Evolutionary conservation across 2,329 filamentous ascomycete genomes (phyloP).

Genomic region (Exophiala xenobiotica): DNA sequence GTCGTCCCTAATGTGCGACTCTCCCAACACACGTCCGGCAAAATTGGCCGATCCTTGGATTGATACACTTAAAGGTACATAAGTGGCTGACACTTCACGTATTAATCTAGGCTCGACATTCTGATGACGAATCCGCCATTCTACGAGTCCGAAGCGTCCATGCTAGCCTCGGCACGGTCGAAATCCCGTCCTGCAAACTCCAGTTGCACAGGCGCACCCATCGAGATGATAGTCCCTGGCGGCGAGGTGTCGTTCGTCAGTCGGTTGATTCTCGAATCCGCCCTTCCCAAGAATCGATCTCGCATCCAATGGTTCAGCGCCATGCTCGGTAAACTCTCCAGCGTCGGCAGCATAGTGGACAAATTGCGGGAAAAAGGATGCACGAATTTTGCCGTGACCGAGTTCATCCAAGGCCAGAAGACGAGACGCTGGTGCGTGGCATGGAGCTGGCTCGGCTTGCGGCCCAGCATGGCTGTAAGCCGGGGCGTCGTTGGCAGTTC

Average conservation of each 20-base stretch:
- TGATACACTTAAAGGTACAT: no score
- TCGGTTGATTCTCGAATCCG: slow-evolving; percentile 64
- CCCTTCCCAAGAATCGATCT: not conserved
- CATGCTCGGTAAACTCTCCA: slow-evolving; percentile 78
- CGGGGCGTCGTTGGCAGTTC: slow-evolving; percentile 31
- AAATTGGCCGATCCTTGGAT: no score
- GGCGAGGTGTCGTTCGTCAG: slow-evolving; percentile 75
- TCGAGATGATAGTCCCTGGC: slow-evolving; percentile 82
- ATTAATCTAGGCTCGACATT: slow-evolving; percentile 63
- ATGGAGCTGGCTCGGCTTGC: slow-evolving; percentile 74
- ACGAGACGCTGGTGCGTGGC: slow-evolving; percentile 84
- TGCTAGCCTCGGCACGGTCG: slow-evolving; percentile 61
- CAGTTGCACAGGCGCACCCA: slow-evolving; percentile 68
- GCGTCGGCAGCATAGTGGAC: slow-evolving; percentile 61
- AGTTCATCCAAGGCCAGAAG: slow-evolving; percentile 72
- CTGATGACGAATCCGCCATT: slow-evolving; percentile 95
- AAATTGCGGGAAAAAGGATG: slow-evolving; percentile 58
- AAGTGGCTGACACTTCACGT: no score
- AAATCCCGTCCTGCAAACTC: slow-evolving; percentile 70
- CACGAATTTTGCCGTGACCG: slow-evolving; percentile 77
- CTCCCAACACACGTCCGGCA: no score
- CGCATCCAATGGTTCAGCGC: slow-evolving; percentile 83
- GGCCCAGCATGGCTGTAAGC: slow-evolving; percentile 58
- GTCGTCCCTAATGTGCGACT: no score
- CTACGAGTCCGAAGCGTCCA: slow-evolving; percentile 71